Conservation (phyloP, 768 basidiomycete species). For the Crassisporium funariophilum region DNA sequence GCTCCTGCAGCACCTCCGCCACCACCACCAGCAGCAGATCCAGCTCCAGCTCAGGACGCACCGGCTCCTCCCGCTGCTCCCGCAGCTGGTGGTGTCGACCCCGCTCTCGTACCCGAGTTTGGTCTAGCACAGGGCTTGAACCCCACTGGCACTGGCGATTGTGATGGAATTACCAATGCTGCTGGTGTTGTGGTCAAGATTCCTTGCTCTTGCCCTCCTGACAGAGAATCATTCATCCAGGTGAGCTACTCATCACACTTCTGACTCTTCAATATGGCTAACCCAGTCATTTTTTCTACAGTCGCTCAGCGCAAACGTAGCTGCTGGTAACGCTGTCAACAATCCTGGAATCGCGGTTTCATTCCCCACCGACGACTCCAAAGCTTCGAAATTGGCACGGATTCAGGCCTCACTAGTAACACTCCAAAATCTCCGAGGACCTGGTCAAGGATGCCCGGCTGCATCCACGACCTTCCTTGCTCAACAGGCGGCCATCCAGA, state of each 20-base stretch:
- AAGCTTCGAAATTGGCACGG: constrained; percentile 54
- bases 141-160: constrained; percentile 72
- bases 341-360: constrained; percentile 55
- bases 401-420: constrained; percentile 62
- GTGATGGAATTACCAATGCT: constrained; percentile 60
- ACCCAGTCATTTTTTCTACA: constrained; percentile 11
- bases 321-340: constrained; percentile 63
- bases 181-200: constrained; percentile 59
- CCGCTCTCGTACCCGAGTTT: constrained; percentile 59
- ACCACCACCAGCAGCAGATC: constrained; percentile 32
- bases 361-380: constrained; percentile 66
- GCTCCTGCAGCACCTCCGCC: constrained; percentile 19
- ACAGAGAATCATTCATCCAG: constrained; percentile 49
- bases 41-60: constrained; percentile 17
- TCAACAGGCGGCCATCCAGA: constrained; percentile 34
- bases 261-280: background rate
- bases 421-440: constrained; percentile 70
- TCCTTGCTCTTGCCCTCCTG: constrained; percentile 70
- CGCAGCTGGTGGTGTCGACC: constrained; percentile 44
- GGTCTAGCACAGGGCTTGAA: constrained; percentile 58
- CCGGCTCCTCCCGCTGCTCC: constrained; percentile 16
- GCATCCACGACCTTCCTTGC: constrained; percentile 57
- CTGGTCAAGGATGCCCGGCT: constrained; percentile 70
- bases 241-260: too few species aligned
- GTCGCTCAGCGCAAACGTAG: constrained; percentile 57